These are phyloP conservation scores for Gnetum montanum DNA, from an alignment of 75 land plant species.

Conservation along the genomic window DNA sequence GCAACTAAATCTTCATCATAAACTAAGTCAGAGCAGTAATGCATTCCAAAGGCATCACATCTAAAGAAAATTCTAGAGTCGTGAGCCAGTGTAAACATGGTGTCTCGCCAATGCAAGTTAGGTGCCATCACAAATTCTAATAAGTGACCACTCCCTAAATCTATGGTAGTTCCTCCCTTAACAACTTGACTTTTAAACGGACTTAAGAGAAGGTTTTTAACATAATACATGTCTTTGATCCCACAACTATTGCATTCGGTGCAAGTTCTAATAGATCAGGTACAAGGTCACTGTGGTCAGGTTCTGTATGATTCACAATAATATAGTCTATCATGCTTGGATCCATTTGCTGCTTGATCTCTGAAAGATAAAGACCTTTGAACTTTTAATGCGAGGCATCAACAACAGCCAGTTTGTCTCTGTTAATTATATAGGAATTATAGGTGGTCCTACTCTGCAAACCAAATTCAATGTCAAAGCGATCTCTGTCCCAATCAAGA, in stretches of 20 bases:
- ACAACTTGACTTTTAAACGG: conserved; percentile 43
- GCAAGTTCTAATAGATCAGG: conserved; percentile 41
- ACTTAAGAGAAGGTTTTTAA: conserved; percentile 36
- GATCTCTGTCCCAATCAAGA: conserved; percentile 46
- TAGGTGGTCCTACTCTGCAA: conserved; percentile 47
- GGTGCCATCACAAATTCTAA: conserved; percentile 54
- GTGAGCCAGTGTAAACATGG: conserved; percentile 41
- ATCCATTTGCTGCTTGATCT: conserved; percentile 36
- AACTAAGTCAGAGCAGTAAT: conserved; percentile 38
- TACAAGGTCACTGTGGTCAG: conserved; percentile 44
- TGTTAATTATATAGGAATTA: conserved; percentile 40
- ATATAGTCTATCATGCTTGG: conserved; percentile 29
- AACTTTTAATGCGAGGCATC: conserved; percentile 56
- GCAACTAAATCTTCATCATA: conserved; percentile 34
- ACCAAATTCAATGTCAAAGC: conserved; percentile 49
- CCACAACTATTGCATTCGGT: conserved; percentile 39
- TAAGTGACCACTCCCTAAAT: conserved; percentile 40
- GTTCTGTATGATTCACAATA: conserved; percentile 44
- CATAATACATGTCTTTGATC: conserved; percentile 39
- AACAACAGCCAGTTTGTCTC: conserved; percentile 32
- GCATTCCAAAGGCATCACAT: conserved; percentile 56
- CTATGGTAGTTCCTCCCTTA: conserved; percentile 45
- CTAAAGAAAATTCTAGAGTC: conserved; percentile 36
- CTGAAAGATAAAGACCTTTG: conserved; percentile 29
- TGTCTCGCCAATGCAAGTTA: conserved; percentile 53